Conservation (phyloP, 2,329 filamentous ascomycete genomes). For the Ceratocystis alfenasii region DNA sequence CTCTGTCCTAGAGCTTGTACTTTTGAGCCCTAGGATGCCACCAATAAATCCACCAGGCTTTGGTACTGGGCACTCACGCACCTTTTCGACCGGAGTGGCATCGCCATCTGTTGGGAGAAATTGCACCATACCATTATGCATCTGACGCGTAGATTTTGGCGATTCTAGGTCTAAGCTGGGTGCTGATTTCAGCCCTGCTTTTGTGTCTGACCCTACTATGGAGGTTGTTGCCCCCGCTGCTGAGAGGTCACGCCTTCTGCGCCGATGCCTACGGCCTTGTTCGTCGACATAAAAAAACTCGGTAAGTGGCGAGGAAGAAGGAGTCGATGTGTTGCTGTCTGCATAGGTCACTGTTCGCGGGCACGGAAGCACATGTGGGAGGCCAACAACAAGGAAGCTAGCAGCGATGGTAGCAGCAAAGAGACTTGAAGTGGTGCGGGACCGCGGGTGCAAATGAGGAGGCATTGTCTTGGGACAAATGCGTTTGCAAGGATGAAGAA, state of each 20-base stretch:
- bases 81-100: slow-evolving; percentile 28
- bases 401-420: slow-evolving; percentile 87
- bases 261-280: slow-evolving; percentile 19
- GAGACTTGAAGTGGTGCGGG: slow-evolving; percentile 81
- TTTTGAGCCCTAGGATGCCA: slow-evolving; percentile 59
- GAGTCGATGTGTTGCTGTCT: slow-evolving; percentile 40
- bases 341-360: slow-evolving; percentile 67
- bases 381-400: slow-evolving; percentile 81
- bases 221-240: slow-evolving; percentile 29
- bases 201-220: slow-evolving; percentile 34
- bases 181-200: slow-evolving; percentile 15
- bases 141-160: slow-evolving; percentile 27
- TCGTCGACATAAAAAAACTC: slow-evolving; percentile 21
- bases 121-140: slow-evolving; percentile 38
- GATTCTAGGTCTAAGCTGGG: neutral
- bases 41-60: slow-evolving; percentile 74
- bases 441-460: slow-evolving; percentile 84
- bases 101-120: slow-evolving; percentile 34
- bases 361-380: slow-evolving; percentile 85
- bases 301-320: slow-evolving; percentile 6
- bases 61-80: slow-evolving; percentile 77
- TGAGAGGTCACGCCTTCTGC: slow-evolving; percentile 33
- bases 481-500: neutral
- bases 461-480: slow-evolving; percentile 46
- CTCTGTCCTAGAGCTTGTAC: slow-evolving; percentile 22